A percentile compares a stretch with the other conserved stretches of the same genome.
These are phyloP conservation scores for Rhizopogon rudus DNA, from an alignment of 768 basidiomycete species.

Conservation along the genomic window DNA sequence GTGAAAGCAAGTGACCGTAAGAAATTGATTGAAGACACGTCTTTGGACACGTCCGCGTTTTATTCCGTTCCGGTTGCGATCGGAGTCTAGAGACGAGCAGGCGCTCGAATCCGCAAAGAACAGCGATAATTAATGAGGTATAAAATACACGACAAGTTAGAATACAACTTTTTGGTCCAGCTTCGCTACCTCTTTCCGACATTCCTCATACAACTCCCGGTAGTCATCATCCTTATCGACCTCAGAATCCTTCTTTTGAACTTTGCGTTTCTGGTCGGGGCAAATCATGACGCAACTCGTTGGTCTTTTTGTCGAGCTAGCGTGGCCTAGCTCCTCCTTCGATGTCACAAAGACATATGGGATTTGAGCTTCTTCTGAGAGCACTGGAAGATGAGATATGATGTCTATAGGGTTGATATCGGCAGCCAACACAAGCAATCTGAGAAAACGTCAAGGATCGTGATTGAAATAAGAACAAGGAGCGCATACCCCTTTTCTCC, in stretches of 20 bases:
- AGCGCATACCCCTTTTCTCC: slow-evolving; percentile 87
- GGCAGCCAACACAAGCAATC: slow-evolving; percentile 87
- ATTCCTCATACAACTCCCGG: slow-evolving; percentile 81
- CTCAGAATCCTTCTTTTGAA: slow-evolving; percentile 54
- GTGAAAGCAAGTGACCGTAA: slow-evolving; percentile 1
- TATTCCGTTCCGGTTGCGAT: neutral
- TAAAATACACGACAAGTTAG: slow-evolving; percentile 27
- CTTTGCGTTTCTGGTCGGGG: slow-evolving; percentile 71
- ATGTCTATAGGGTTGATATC: slow-evolving; percentile 99
- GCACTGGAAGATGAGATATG: slow-evolving; percentile 91
- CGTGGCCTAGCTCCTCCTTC: slow-evolving; percentile 94
- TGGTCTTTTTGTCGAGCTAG: slow-evolving; percentile 95
- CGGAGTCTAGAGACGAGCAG: too few species aligned
- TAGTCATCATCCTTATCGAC: slow-evolving; percentile 81
- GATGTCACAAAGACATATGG: slow-evolving; percentile 88
- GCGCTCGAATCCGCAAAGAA: neutral
- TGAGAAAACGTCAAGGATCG: slow-evolving; percentile 23
- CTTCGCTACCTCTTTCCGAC: slow-evolving; percentile 78
- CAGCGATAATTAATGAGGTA: neutral
- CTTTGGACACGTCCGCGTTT: neutral
- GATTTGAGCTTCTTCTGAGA: slow-evolving; percentile 90
- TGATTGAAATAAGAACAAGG: neutral
- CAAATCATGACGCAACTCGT: slow-evolving; percentile 98
- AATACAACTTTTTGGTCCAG: slow-evolving; percentile 69
- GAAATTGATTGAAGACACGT: too few species aligned